Evolutionary conservation across 805 yeast species (phyloP).

Genomic region (Spathaspora gorwiae): DNA sequence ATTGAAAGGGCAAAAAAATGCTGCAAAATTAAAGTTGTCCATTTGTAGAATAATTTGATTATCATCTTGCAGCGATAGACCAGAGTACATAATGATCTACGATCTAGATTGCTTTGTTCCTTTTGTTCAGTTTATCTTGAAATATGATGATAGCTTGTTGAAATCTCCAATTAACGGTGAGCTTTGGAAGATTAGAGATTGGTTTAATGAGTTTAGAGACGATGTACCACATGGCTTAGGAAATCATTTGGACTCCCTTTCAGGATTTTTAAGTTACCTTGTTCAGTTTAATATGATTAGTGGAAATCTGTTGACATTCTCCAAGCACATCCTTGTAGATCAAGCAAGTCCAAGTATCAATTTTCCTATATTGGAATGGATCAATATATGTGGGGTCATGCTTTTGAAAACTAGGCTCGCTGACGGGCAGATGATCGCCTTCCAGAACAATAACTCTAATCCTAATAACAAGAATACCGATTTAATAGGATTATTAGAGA

Average conservation of each 20-base stretch:
- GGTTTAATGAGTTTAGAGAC: not conserved
- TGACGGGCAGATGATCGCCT: not conserved
- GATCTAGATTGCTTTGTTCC: conserved; percentile 1
- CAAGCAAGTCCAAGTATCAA: not conserved
- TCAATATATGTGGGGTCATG: conserved; percentile 12
- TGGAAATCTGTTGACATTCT: conserved; percentile 14
- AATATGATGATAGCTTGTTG: conserved; percentile 2
- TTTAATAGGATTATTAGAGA: conserved; percentile 7
- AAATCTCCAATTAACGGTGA: conserved; percentile 9
- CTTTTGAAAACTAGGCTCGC: conserved; percentile 10
- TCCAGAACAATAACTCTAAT: not conserved
- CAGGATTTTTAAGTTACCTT: conserved; percentile 7
- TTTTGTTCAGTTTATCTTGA: conserved; percentile 6
- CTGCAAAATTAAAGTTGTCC: too few relatives aligned
- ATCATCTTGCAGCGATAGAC: too few relatives aligned
- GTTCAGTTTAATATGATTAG: conserved; percentile 15
- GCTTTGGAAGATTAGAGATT: conserved; percentile 6
- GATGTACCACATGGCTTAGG: not conserved
- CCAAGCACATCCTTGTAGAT: too few relatives aligned
- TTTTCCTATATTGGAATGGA: conserved; percentile 9
- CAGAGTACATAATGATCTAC: not conserved
- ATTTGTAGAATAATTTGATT: too few relatives aligned
- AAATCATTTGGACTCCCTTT: not conserved
- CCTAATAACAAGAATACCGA: not conserved
- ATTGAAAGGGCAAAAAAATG: too few relatives aligned